Base-by-base conservation (phyloP, 495 filamentous ascomycete species). In the Neurospora tetrasperma region DNA sequence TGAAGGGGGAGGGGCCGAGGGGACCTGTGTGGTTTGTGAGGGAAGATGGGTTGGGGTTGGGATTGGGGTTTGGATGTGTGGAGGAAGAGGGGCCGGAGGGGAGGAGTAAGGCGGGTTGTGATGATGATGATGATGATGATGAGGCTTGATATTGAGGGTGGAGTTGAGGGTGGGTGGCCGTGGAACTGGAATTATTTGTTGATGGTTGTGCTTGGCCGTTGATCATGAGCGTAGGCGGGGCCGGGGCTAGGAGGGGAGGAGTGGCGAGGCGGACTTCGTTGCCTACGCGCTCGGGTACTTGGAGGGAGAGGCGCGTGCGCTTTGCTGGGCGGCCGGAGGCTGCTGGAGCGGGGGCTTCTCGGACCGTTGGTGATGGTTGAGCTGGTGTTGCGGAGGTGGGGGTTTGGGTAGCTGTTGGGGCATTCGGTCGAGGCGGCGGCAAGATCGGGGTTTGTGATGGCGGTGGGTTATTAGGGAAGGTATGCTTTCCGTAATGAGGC, bases 221-320 rank as follows among this genome's bases (percentile, higher is more conserved):
- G 1, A 94, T 83, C 72, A 91, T 84, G 0, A 93, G 80, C 11
- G 88, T 86, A 1, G 83, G 80, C 11, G 80, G 72, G 18, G 73
- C 41, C 0, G 41, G 39, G 12, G 74, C 70, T 2, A 77, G 73
- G 1, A 73, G 79, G 23, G 91, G 91, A 10, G 93, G 93, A 0
- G 92, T 95, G 1, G 92, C 93, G 23, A 96, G 88, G 23, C 93
- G 86, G 2, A 97, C 91, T 11, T 91, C 87, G 0, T 89, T 91
- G 3, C 92, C 91, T 11, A 88, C 81, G 73, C 92, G 88, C 77
- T 90, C 87, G 2, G 94, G 94, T 10, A 96, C 94, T 78, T 96
- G 94, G 3, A 97, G 83, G 54, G 92, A 92, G 27, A 97, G 85
- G 69, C 90, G 85, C 70, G 83, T 85, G 2, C 85, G 79, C 79